Base-by-base conservation (phyloP, 2,329 filamentous ascomycete species). In the Xenoacremonium recifei region DNA sequence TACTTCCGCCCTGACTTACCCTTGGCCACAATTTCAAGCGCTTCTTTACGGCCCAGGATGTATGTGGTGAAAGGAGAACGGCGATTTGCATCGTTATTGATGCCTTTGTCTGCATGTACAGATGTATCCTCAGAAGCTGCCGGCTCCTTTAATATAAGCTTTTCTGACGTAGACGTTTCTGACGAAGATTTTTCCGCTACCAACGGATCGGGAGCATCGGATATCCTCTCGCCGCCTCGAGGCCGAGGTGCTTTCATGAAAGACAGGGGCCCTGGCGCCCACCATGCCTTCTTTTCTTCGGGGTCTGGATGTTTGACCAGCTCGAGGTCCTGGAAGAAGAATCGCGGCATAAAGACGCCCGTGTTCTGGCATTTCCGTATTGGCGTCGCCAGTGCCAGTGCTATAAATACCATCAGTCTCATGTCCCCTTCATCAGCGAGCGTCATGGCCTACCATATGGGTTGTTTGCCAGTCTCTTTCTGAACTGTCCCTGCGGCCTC, bases 271-370 rank as follows among this genome's bases (percentile, higher is more conserved):
- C 63, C 67, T 0, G 82, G 83, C 13, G 81, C 67, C 59, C 75
- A 78, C 78, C 79, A 87, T 0, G 74, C 67, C 3, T 65, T 53
- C 0, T 62, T 57, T 1, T 76, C 79, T 9, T 71, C 64, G 1
- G 82, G 82, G 44, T 71, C 65, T 1, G 82, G 82, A 41, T 85
- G 74, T 1, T 65, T 57, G 11, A 81, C 65, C 2, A 81, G 55
- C 20, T 74, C 71, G 45, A 89, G 82, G 21, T 77, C 69, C 40
- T 85, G 77, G 4, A 88, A 66, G 57, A 89, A 85, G 54, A 75
- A 80, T 12, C 61, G 63, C 2, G 86, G 86, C 6, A 88, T 61
- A 2, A 57, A 55, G 0, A 61, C 57, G 0, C 54, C 47, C 2
- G 81, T 80, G 21, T 75, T 57, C 17, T 62, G 55, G 54, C 84